A percentile compares a stretch with the other conserved stretches of the same genome.
Evolutionary conservation across 2,329 filamentous ascomycete genomes (phyloP).

Genomic region (Botrytis paeoniae): DNA sequence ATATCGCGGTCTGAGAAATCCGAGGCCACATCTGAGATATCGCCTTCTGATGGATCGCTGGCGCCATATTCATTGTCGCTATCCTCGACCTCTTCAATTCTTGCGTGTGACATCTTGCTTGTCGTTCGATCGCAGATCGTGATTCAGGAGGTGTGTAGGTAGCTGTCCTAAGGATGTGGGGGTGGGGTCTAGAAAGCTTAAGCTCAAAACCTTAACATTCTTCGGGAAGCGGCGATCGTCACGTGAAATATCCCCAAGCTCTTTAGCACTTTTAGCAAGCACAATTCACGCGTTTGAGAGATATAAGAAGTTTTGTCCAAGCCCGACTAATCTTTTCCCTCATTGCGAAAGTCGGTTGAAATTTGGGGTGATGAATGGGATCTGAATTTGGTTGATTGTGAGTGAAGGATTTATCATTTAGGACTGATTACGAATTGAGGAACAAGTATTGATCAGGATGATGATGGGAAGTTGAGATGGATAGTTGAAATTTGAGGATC

Average conservation of each 20-base stretch:
- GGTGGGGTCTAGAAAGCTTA: conserved; percentile 11
- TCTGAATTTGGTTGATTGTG: background rate
- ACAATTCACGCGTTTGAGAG: conserved; percentile 19
- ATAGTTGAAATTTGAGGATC: background rate
- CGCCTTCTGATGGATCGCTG: conserved; percentile 78
- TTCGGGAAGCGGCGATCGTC: background rate
- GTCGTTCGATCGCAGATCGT: conserved; percentile 12
- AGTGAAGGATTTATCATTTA: background rate
- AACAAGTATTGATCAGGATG: background rate
- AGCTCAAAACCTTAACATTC: conserved; percentile 1
- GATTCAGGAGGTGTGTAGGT: conserved; percentile 2
- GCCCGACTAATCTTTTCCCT: conserved; percentile 11
- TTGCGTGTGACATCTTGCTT: conserved; percentile 72
- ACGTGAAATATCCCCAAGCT: background rate
- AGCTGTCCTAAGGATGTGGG: conserved; percentile 5
- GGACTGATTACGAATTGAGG: background rate
- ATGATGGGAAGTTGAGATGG: background rate
- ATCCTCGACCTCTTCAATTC: conserved; percentile 90
- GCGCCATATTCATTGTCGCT: conserved; percentile 53
- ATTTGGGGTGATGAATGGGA: background rate
- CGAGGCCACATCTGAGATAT: conserved; percentile 64
- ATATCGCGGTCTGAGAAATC: conserved; percentile 51
- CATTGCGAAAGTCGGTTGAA: background rate
- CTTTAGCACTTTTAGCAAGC: conserved; percentile 12
- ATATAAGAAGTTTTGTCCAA: conserved; percentile 16